Conservation (phyloP, 1,284 basidiomycete species). For the Coniferiporia sulphurascens region DNA sequence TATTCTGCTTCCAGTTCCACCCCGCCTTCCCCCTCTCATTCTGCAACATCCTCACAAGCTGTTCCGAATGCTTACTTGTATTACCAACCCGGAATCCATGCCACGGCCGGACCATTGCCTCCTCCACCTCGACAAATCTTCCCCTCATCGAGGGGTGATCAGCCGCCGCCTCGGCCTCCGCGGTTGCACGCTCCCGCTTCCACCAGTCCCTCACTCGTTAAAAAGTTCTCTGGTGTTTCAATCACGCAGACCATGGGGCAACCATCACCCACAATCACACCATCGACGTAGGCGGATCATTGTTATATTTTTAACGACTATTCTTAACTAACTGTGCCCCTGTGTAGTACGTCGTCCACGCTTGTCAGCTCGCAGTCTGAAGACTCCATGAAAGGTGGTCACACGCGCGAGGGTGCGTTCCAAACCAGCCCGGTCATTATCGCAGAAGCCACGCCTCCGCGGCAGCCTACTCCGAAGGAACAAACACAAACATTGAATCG, state of each 20-base stretch:
- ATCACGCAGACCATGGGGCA: not conserved
- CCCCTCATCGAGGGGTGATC: constrained; percentile 17
- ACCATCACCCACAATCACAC: constrained; percentile 2
- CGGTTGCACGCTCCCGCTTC: constrained; percentile 15
- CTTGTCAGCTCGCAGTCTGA: constrained; percentile 14
- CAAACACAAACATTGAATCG: constrained; percentile 14
- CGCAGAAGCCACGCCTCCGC: constrained; percentile 27
- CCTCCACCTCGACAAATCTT: constrained; percentile 52
- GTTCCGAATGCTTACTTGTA: constrained; percentile 39
- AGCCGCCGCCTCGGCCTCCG: constrained; percentile 17
- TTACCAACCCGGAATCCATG: constrained; percentile 64
- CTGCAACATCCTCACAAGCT: constrained; percentile 13
- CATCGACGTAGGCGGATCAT: constrained; percentile 11
- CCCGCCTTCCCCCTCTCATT: constrained; percentile 18
- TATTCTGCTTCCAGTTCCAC: constrained; percentile 18
- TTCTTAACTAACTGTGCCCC: not conserved
- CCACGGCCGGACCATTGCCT: constrained; percentile 67
- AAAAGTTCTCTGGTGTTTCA: constrained; percentile 9
- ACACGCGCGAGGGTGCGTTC: constrained; percentile 66
- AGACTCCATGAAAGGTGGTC: constrained; percentile 31
- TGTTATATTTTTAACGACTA: not conserved
- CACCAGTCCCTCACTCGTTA: constrained; percentile 5
- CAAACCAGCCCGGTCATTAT: constrained; percentile 41
- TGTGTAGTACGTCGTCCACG: constrained; percentile 9
- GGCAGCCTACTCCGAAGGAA: constrained; percentile 16